phyloP scores from a whole-genome alignment of 1,139 yeast species.

The Diutina rugosa region DNA sequence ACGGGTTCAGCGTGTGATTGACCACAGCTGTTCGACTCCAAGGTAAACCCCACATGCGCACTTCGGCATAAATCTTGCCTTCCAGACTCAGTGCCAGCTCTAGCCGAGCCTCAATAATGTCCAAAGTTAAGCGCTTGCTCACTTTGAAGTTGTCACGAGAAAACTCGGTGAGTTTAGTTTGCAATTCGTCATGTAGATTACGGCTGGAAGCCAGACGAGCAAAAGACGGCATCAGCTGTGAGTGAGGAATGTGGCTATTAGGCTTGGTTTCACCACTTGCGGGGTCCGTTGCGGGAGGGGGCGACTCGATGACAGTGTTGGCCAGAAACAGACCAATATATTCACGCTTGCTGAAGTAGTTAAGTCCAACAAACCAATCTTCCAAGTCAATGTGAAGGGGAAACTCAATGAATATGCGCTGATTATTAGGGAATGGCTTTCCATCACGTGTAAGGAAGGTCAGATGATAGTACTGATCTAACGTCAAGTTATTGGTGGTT shows the following conservation, averaged over 20 bases:
- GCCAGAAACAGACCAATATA: constrained; percentile 25
- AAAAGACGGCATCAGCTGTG: background rate
- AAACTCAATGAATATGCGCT: constrained; percentile 45
- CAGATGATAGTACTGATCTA: constrained; percentile 7
- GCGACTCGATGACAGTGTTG: background rate
- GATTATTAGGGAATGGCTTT: constrained; percentile 18
- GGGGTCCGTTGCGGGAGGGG: background rate
- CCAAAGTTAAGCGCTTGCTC: constrained; percentile 38
- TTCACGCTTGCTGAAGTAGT: constrained; percentile 54
- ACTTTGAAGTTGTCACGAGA: constrained; percentile 35
- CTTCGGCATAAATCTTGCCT: constrained; percentile 46
- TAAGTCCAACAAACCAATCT: constrained; percentile 73
- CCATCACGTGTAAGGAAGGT: constrained; percentile 22
- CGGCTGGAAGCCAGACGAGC: background rate
- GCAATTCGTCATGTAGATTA: background rate
- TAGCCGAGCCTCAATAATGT: constrained; percentile 59
- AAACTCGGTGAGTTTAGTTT: constrained; percentile 11
- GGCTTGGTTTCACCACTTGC: background rate
- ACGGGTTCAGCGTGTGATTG: constrained; percentile 35
- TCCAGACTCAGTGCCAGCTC: constrained; percentile 9
- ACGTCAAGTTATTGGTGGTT: constrained; percentile 14
- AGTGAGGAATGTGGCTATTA: background rate
- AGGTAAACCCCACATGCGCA: constrained; percentile 52
- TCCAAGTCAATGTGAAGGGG: constrained; percentile 62
- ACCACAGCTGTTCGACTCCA: constrained; percentile 64